A percentile compares a stretch with the other conserved stretches of the same genome.
Conservation (phyloP, 164 flowering plant species). For the Vitis labrusca region DNA sequence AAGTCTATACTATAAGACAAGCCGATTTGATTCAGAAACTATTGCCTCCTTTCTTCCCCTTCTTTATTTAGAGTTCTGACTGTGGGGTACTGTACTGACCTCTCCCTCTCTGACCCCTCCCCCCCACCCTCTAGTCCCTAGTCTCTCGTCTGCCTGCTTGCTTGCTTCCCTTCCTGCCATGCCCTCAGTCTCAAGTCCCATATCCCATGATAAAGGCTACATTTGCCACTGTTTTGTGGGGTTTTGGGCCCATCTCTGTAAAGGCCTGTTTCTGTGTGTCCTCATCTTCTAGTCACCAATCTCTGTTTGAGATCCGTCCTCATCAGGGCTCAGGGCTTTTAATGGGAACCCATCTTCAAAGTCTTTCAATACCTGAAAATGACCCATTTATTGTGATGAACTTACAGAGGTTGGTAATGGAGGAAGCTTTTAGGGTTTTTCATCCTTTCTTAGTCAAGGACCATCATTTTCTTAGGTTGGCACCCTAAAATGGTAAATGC, state of each 20-base stretch:
- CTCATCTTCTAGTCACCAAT: too few species aligned
- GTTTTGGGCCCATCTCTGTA: not conserved
- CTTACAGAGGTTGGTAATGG: too few species aligned
- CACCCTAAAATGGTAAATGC: too few species aligned
- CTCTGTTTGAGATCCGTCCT: too few species aligned
- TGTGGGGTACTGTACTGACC: not conserved
- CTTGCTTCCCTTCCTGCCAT: not conserved
- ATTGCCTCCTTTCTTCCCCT: not conserved
- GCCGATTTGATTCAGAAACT: not conserved
- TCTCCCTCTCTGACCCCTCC: not conserved
- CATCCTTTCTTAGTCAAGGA: too few species aligned
- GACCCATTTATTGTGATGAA: too few species aligned
- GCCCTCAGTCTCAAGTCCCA: constrained; percentile 2
- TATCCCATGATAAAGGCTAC: constrained; percentile 1
- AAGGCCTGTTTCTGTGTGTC: too few species aligned
- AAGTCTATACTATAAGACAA: constrained; percentile 5
- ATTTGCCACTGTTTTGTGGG: not conserved
- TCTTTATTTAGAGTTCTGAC: constrained; percentile 1
- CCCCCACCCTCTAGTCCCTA: constrained; percentile 8
- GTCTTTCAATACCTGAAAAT: too few species aligned
- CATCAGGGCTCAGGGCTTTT: too few species aligned
- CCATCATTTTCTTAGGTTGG: too few species aligned
- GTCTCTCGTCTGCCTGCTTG: constrained; percentile 11
- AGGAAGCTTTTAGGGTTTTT: too few species aligned
- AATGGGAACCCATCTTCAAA: too few species aligned